Evolutionary conservation across 2,329 filamentous ascomycete species (phyloP).

Genomic region (Cladosporium sp.): DNA sequence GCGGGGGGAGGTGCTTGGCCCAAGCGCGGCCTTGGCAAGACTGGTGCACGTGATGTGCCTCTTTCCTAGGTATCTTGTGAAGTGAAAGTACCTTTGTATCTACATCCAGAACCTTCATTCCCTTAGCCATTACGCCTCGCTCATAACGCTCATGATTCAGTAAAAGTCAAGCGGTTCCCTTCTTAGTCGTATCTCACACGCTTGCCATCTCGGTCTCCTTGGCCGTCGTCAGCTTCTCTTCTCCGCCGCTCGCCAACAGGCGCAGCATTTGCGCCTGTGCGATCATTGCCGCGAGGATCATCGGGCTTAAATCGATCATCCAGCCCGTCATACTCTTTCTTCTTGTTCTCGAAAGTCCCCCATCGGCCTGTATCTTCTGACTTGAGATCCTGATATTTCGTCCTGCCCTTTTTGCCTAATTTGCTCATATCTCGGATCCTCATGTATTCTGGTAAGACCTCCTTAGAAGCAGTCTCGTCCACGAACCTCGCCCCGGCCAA

Average conservation of each 20-base stretch:
- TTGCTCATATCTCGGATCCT: slow-evolving; percentile 91
- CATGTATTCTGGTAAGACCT: slow-evolving; percentile 81
- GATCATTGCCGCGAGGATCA: slow-evolving; percentile 36
- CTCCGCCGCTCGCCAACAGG: slow-evolving; percentile 59
- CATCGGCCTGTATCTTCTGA: slow-evolving; percentile 86
- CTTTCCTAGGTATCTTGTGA: background rate
- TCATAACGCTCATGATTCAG: slow-evolving; percentile 8
- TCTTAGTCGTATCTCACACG: slow-evolving; percentile 36
- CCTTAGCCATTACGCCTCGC: slow-evolving; percentile 15
- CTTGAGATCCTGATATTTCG: slow-evolving; percentile 82
- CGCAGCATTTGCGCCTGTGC: slow-evolving; percentile 63
- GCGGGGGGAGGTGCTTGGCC: too few relatives aligned
- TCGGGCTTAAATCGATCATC: slow-evolving; percentile 67
- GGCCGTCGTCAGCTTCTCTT: slow-evolving; percentile 33
- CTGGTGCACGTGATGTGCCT: background rate
- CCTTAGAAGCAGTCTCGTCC: slow-evolving; percentile 77
- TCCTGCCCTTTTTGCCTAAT: slow-evolving; percentile 83
- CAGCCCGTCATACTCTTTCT: slow-evolving; percentile 39
- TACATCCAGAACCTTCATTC: background rate
- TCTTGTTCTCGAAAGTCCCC: slow-evolving; percentile 56
- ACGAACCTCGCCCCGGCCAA: slow-evolving; percentile 78
- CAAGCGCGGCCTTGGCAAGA: too few relatives aligned
- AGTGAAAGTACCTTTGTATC: background rate
- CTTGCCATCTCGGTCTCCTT: slow-evolving; percentile 37
- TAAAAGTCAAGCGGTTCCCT: background rate